Conservation (phyloP, 2,329 filamentous ascomycete species). For the Lecanicillium sp. region DNA sequence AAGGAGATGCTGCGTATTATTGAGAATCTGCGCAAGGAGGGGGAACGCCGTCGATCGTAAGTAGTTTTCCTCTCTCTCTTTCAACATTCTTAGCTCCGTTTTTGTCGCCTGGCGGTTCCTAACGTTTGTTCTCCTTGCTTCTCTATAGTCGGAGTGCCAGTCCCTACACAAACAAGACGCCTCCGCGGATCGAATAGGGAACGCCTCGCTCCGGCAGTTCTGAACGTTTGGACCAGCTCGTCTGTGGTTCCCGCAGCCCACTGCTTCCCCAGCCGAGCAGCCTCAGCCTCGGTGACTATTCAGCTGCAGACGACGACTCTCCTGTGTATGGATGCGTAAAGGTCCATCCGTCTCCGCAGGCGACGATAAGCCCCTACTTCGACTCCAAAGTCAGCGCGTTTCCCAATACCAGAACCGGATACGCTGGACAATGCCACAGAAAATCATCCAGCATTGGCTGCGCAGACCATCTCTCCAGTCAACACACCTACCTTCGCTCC, state of each 20-base stretch:
- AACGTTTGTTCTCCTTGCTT: background rate
- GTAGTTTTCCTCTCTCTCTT: slow-evolving; percentile 25
- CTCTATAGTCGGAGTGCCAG: slow-evolving; percentile 27
- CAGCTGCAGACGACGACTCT: no score
- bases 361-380: no score
- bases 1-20: slow-evolving; percentile 92
- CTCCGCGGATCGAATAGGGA: slow-evolving; percentile 34
- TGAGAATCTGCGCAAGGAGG: slow-evolving; percentile 78
- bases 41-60: slow-evolving; percentile 74
- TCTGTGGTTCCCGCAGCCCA: background rate
- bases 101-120: background rate
- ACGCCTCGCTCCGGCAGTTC: slow-evolving; percentile 23
- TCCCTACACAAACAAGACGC: slow-evolving; percentile 30
- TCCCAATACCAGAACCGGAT: no score
- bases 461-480: no score
- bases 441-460: no score
- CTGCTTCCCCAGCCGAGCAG: no score
- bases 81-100: background rate
- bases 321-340: no score
- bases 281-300: no score
- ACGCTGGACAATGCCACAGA: no score
- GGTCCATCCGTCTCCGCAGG: no score
- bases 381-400: no score
- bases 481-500: no score
- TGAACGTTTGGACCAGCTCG: slow-evolving; percentile 19